Evolutionary conservation across 768 basidiomycete species (phyloP), one percentile per base, ranked within the genome.

Genomic region (Mycena crocata): DNA sequence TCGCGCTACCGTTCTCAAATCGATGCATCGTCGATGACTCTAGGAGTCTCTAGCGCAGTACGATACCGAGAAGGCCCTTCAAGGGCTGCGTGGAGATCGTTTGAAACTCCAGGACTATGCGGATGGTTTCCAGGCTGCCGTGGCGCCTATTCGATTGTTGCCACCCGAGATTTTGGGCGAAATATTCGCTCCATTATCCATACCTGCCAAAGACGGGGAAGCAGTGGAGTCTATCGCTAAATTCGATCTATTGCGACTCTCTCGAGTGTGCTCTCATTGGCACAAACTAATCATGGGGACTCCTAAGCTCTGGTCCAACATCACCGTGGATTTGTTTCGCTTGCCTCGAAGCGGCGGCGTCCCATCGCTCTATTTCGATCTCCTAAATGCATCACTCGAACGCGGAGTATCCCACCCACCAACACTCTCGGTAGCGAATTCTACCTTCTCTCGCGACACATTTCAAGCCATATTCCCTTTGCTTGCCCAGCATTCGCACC

Each of bases 91-190:
- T 17, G 24, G 34, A 28, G 54, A 40, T n/a, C 54, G 55, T 6
- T n/a, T 15, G 55, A 57, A 44, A 42, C 55, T 57, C 12, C 28
- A 44, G 24, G 5, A 14, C 9, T 44, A 44, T 15, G n/a, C 23
- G 12, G 40, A 57, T 17, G 55, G 40, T 23, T 57, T 26, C 15
- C 54, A 42, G 55, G 23, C 21, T 4, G 21, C 17, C 4, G 2
- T 44, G 7, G 30, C 55, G 7, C 40, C 40, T 1, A 42, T 57
- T 24, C 51, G 51, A 14, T 32, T 30, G 8, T 34, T 51, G 31
- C 49, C 49, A 23, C 31, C 49, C 9, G 55, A 57, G 55, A 28
- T 44, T 13, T 32, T 57, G 21, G 42, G 55, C 55, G 30, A 57
- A 30, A 44, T 57, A 14, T 44, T 57, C 19, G 54, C 39, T 13